Percentiles rank a stretch among this genome's conserved stretches.
Conservation (phyloP, 345 rosid species). For the Aquilaria malaccensis region DNA sequence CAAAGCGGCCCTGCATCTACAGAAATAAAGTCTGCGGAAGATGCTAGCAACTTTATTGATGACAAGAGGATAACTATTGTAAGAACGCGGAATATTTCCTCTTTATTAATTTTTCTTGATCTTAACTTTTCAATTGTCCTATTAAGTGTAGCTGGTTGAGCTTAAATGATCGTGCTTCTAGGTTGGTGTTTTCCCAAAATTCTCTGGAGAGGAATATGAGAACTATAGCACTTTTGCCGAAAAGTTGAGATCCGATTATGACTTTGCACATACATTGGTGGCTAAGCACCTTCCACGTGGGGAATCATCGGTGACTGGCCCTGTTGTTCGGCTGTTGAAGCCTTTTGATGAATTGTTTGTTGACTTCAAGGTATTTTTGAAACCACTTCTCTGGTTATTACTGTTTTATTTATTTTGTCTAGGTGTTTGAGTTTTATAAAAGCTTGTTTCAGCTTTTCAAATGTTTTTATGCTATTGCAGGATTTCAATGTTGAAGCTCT, state of each 20-base stretch:
- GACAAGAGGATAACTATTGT: slow-evolving; percentile 69
- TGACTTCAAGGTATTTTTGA: slow-evolving; percentile 58
- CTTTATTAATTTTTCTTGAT: background rate
- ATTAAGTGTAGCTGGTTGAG: background rate
- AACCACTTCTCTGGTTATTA: background rate
- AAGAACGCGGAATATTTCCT: slow-evolving; percentile 20
- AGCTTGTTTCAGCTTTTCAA: background rate
- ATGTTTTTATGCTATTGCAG: slow-evolving; percentile 31
- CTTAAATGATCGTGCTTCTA: slow-evolving; percentile 20
- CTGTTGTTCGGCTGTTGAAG: slow-evolving; percentile 85
- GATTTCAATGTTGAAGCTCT: slow-evolving; percentile 65
- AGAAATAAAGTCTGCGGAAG: slow-evolving; percentile 61
- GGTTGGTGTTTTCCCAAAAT: slow-evolving; percentile 91
- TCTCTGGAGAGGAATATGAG: slow-evolving; percentile 83
- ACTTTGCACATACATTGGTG: slow-evolving; percentile 75
- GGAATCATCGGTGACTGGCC: slow-evolving; percentile 75
- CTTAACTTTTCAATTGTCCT: background rate
- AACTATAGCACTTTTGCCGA: slow-evolving; percentile 65
- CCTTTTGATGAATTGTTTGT: slow-evolving; percentile 89
- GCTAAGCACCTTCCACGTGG: slow-evolving; percentile 92
- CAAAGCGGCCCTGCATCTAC: slow-evolving; percentile 92
- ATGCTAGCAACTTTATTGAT: slow-evolving; percentile 46
- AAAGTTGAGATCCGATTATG: slow-evolving; percentile 81
- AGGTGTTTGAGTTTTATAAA: background rate
- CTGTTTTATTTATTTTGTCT: slow-evolving; percentile 1